Conservation (phyloP, 2,329 filamentous ascomycete genomes). For the Ophiocordyceps camponoti-floridani region DNA sequence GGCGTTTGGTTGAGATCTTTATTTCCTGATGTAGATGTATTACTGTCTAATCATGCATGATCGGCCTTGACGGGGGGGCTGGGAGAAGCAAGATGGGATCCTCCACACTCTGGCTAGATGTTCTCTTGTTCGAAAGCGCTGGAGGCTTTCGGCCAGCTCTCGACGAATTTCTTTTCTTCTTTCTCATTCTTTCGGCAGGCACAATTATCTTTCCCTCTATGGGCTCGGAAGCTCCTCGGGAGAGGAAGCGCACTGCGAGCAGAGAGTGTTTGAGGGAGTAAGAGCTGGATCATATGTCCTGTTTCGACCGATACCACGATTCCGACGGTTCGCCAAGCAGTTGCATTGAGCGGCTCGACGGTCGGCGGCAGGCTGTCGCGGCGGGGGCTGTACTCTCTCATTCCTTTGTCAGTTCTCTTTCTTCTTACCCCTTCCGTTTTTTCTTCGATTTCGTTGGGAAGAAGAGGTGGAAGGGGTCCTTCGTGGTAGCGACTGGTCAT, state of each 20-base stretch:
- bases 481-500: neutral
- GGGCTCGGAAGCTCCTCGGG: slow-evolving; percentile 9
- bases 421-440: slow-evolving; percentile 9
- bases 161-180: too few relatives aligned
- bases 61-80: slow-evolving; percentile 5
- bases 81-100: neutral
- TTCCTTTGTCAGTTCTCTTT: slow-evolving; percentile 4
- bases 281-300: slow-evolving; percentile 7
- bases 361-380: neutral
- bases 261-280: slow-evolving; percentile 7
- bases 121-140: slow-evolving; percentile 2
- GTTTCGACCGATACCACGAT: slow-evolving; percentile 4
- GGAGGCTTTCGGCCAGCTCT: slow-evolving; percentile 1
- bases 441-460: slow-evolving; percentile 1
- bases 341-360: neutral
- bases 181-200: slow-evolving; percentile 4
- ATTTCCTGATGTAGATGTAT: slow-evolving; percentile 32
- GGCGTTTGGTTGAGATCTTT: slow-evolving; percentile 33
- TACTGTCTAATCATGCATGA: slow-evolving; percentile 34
- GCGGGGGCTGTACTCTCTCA: neutral
- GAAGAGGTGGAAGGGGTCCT: neutral
- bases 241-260: slow-evolving; percentile 8
- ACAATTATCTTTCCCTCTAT: slow-evolving; percentile 12
- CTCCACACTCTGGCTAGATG: slow-evolving; percentile 1
- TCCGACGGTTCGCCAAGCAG: neutral